Base-by-base conservation (phyloP, 2,329 filamentous ascomycete genomes). In the Fusarium albosuccineum region DNA sequence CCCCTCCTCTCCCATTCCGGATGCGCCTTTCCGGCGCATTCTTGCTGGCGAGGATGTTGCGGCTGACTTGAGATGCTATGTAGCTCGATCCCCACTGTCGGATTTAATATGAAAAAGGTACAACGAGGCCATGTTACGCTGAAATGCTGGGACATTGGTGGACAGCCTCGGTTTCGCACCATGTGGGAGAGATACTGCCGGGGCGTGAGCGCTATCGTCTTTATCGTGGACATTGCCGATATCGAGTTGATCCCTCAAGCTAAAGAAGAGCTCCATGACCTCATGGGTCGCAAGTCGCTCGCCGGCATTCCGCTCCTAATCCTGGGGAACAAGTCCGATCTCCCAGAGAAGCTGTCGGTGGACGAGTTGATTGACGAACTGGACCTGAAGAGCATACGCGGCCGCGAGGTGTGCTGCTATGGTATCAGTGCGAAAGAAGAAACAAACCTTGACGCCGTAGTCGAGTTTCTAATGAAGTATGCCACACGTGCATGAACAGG, bases 151-250 rank as follows among this genome's bases (percentile, higher is more conserved):
- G 96, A 99, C 83, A 89, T 99, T 68, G 96, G 96, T 73, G 96
- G 96, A 55, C 96, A 99, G 82, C 95, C 96, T 73, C 89, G 95
- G 70, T 99, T 98, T 83, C 92, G 96, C 76, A 92, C 93, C 72
- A 99, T 99, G 96, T 99, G 96, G 96, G 96, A 99, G 85, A 87
- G 96, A 76, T 99, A 99, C 80, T 98, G 96, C 82, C 93, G 94
- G 68, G 96, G 94, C 53, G 96, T 98, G 72, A 97, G 97, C 82
- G 95, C 95, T 72, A 97, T 99, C 73, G 92, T 99, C 70, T 99
- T 97, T 82, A 97, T 99, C 78, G 94, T 98, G 76, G 96, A 99
- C 79, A 97, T 97, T 69, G 94, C 95, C 71, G 96, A 99, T 80
- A 85, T 87, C 67, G 87, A 89, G 54, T 88, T 93, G 59, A 86